Evolutionary conservation across 768 basidiomycete genomes (phyloP), one percentile per base, ranked within the genome.

Genomic region (Boletus vinaceobasis): DNA sequence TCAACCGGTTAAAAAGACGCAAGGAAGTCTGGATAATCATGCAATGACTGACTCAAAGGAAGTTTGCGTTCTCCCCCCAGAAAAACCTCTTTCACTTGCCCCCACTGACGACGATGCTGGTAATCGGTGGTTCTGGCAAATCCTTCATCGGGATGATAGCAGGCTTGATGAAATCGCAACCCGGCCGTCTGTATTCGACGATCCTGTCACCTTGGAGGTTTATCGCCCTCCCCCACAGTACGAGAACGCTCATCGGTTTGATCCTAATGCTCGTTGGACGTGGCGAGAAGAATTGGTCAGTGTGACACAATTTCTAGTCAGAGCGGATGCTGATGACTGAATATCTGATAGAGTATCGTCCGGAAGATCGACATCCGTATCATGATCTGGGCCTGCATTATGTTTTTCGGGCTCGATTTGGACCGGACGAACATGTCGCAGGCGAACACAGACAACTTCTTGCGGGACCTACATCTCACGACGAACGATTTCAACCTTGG

Each of bases 391-490:
- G 80, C 83, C 4, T 76, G 83, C 58, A 86, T 85, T 1, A 39
- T 42, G 38, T 87, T 87, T 71, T 83, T 84, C 58, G 70, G 75
- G 21, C 69, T 86, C 31, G 81, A 84, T 57, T 60, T 84, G 46
- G 85, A 85, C 61, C 72, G 86, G 27, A 74, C 73, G 47, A 88
- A 87, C 63, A 74, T 87, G 32, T 77, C 79, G 1, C 83, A 84
- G 64, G 86, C 87, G 32, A 86, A 86, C 56, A 78, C 84, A 2
- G 86, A 87, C 67, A 87, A 85, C 65, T 81, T 89, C 60, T 69
- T 88, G n/a, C 55, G 71, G 2, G 85, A 88, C 60, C 74, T 88
- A 8, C 65, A 73, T 3, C 71, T 88, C 56, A 86, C 79, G 19
- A 85, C 84, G 0, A 74, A 86, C 60, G 83, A 84, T 65, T 86